phyloP scores from a whole-genome alignment of 2,329 filamentous ascomycete species.

The Paecilomyces fulvus region DNA sequence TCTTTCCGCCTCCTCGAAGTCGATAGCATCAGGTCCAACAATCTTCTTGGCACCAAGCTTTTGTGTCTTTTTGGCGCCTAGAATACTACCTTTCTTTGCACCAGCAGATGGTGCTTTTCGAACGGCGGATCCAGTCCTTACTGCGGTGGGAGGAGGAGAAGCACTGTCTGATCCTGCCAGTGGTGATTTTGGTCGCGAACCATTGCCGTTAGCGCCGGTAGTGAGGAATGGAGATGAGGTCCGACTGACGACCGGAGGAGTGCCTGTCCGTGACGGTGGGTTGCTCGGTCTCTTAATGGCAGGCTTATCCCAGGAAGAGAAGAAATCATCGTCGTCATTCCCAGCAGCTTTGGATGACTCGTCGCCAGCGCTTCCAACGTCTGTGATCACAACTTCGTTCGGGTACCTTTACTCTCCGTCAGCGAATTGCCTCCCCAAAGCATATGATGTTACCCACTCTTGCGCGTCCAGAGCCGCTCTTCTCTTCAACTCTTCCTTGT shows the following conservation, averaged over 20 bases:
- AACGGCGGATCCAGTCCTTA: constrained; percentile 69
- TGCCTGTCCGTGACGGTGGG: constrained; percentile 79
- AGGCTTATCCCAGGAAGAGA: constrained; percentile 98
- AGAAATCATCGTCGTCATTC: constrained; percentile 82
- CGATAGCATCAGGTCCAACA: constrained; percentile 65
- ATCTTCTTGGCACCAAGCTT: constrained; percentile 95
- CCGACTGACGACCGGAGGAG: constrained; percentile 70
- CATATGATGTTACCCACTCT: constrained; percentile 54
- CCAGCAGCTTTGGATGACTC: constrained; percentile 68
- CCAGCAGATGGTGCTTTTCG: constrained; percentile 62
- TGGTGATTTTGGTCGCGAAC: constrained; percentile 75
- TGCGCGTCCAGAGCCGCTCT: constrained; percentile 73
- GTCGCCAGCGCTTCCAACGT: constrained; percentile 55
- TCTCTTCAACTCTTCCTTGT: constrained; percentile 92
- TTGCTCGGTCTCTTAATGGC: constrained; percentile 94
- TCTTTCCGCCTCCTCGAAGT: constrained; percentile 95
- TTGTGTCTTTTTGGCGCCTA: constrained; percentile 70
- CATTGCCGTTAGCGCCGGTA: constrained; percentile 57
- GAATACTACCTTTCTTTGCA: constrained; percentile 74
- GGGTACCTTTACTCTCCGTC: constrained; percentile 55
- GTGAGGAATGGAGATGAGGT: constrained; percentile 87
- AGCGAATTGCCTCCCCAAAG: constrained; percentile 4
- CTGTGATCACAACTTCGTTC: constrained; percentile 74
- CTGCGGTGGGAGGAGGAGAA: constrained; percentile 52
- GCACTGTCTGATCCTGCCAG: constrained; percentile 47